Percentiles rank a stretch among this genome's conserved stretches.
Conservation (phyloP, 768 basidiomycete genomes). For the Russula emetica region DNA sequence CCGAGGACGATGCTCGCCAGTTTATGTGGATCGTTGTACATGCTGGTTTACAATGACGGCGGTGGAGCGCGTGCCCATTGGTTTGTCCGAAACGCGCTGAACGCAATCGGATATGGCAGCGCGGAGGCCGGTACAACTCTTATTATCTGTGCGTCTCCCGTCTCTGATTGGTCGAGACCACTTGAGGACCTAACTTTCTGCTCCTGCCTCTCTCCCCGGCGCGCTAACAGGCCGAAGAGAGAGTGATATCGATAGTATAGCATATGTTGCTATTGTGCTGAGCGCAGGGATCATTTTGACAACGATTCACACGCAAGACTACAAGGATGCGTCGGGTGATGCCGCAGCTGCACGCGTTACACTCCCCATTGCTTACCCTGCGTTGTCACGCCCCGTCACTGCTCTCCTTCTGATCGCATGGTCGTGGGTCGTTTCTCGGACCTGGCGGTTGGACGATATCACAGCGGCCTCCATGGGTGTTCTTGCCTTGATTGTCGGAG, state of each 20-base stretch:
- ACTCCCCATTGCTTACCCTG: conserved; percentile 43
- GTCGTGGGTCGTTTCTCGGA: conserved; percentile 36
- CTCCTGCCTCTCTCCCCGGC: too few species aligned
- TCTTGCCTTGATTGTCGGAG: conserved; percentile 36
- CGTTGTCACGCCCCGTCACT: conserved; percentile 34
- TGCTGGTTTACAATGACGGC: conserved; percentile 33
- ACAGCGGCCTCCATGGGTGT: conserved; percentile 33
- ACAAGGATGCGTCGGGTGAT: conserved; percentile 44
- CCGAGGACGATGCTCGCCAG: conserved; percentile 24
- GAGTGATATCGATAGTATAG: conserved; percentile 32
- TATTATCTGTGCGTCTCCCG: conserved; percentile 33
- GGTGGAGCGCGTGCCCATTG: conserved; percentile 30
- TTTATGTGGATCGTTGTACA: too few species aligned
- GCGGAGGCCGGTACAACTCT: conserved; percentile 40
- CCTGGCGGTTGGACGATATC: conserved; percentile 38
- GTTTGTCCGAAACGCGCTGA: conserved; percentile 37
- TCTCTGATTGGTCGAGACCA: not conserved
- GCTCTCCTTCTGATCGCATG: conserved; percentile 38
- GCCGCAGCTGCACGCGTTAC: conserved; percentile 38
- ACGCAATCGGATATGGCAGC: conserved; percentile 36
- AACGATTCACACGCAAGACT: conserved; percentile 49
- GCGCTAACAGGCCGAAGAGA: conserved; percentile 5
- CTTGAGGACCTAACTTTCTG: not conserved
- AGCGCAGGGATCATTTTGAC: conserved; percentile 41
- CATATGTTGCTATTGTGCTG: conserved; percentile 34